Conservation (phyloP, 148 eudicot genomes). For the Tetragonia tetragonoides region DNA sequence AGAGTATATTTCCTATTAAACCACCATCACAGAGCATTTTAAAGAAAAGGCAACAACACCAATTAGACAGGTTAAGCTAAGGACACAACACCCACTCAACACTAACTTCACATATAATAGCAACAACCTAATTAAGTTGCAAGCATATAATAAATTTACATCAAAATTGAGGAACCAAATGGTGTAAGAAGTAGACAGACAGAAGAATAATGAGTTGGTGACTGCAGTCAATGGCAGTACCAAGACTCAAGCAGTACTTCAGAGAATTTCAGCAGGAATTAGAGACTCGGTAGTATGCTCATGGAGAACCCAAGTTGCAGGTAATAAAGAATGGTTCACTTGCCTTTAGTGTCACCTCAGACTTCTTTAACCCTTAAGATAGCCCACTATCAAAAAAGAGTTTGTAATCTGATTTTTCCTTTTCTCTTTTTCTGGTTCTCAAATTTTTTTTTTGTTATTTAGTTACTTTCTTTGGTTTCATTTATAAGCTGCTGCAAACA, state of each 20-base stretch:
- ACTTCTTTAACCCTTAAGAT: background rate
- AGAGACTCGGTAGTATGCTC: background rate
- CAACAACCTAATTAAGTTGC: too few species aligned
- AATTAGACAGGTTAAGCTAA: too few species aligned
- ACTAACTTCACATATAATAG: too few species aligned
- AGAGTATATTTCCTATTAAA: too few species aligned
- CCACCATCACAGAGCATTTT: too few species aligned
- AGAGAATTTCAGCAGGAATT: background rate
- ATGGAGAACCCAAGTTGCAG: conserved; percentile 13
- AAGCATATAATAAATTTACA: too few species aligned
- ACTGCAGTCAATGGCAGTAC: too few species aligned
- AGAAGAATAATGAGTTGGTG: too few species aligned
- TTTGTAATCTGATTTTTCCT: background rate
- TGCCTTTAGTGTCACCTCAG: conserved; percentile 5
- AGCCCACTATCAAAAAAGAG: conserved; percentile 10
- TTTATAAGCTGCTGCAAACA: conserved; percentile 6
- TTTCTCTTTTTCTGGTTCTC: background rate
- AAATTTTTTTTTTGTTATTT: background rate
- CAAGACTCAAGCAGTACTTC: background rate
- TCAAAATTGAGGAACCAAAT: too few species aligned
- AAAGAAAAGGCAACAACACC: too few species aligned
- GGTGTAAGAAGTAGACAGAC: too few species aligned
- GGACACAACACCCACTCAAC: too few species aligned
- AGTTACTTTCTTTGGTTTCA: background rate
- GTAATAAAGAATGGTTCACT: conserved; percentile 1